Conservation (phyloP, 1,284 basidiomycete species). For the Entoloma clypeatum region DNA sequence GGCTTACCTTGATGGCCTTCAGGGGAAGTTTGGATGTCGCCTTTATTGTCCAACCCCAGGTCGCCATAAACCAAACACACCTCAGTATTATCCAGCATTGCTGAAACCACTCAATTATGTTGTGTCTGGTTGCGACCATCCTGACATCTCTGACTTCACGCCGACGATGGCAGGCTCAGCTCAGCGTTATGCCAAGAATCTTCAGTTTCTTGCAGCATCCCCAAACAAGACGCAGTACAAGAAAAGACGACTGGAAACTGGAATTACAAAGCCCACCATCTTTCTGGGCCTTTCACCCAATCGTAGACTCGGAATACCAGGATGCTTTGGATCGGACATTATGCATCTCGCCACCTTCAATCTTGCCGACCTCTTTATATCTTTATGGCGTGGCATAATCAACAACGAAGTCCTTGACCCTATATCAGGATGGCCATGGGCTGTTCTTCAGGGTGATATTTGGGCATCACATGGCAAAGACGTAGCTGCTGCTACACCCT, state of each 20-base stretch:
- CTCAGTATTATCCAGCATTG: slow-evolving; percentile 25
- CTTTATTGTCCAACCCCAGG: slow-evolving; percentile 25
- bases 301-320: slow-evolving; percentile 22
- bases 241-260: slow-evolving; percentile 18
- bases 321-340: slow-evolving; percentile 28
- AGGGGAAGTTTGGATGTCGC: slow-evolving; percentile 14
- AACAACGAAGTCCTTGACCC: slow-evolving; percentile 19
- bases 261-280: slow-evolving; percentile 26
- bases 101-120: slow-evolving; percentile 23
- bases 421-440: slow-evolving; percentile 32
- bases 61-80: slow-evolving; percentile 25
- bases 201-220: background rate
- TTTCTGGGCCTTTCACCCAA: slow-evolving; percentile 19
- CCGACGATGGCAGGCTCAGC: too few species aligned
- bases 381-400: slow-evolving; percentile 30
- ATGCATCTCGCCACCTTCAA: slow-evolving; percentile 31
- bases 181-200: background rate
- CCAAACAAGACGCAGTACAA: slow-evolving; percentile 11
- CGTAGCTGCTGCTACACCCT: slow-evolving; percentile 25
- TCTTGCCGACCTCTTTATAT: slow-evolving; percentile 25
- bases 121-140: slow-evolving; percentile 30
- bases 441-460: slow-evolving; percentile 19
- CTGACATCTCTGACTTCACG: slow-evolving; percentile 21
- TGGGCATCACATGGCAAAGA: slow-evolving; percentile 27
- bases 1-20: slow-evolving; percentile 20